Conservation (phyloP, 202 grass and related monocot species). For the Saccharum hybrid region DNA sequence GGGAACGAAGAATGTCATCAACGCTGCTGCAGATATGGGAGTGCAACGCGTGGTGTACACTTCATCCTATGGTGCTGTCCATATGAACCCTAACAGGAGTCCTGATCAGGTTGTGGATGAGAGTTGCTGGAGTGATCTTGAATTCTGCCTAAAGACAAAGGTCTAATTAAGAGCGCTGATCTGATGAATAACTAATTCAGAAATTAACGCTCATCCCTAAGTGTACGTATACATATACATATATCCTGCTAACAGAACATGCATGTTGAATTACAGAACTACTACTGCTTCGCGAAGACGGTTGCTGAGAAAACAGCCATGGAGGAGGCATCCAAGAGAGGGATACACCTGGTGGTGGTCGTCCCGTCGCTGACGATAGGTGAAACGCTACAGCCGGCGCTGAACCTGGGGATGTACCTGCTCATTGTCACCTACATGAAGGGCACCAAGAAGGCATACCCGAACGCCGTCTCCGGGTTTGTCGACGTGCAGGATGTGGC, state of each 20-base stretch:
- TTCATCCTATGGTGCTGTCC: slow-evolving; percentile 43
- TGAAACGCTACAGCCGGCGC: not conserved
- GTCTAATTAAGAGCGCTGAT: not conserved
- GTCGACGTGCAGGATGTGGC: too few relatives aligned
- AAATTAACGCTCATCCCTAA: not conserved
- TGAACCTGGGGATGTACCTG: not conserved
- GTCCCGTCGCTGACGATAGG: slow-evolving; percentile 4
- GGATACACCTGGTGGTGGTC: not conserved
- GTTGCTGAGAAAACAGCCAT: slow-evolving; percentile 24
- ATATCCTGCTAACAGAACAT: not conserved
- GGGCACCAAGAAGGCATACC: slow-evolving; percentile 18
- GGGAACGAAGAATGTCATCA: slow-evolving; percentile 46
- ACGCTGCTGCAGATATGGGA: slow-evolving; percentile 33
- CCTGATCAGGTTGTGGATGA: slow-evolving; percentile 38
- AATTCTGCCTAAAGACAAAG: slow-evolving; percentile 44
- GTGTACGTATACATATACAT: too few relatives aligned
- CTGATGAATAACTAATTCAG: not conserved
- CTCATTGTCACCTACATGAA: slow-evolving; percentile 15
- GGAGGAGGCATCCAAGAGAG: slow-evolving; percentile 23
- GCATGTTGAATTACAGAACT: slow-evolving; percentile 3
- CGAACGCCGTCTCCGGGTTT: too few relatives aligned
- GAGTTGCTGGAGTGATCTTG: slow-evolving; percentile 52
- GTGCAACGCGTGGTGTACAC: slow-evolving; percentile 36
- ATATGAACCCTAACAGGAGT: slow-evolving; percentile 45
- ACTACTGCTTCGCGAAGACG: slow-evolving; percentile 20